These are phyloP conservation scores for Debaryomyces fabryi DNA, from an alignment of 1,139 yeast genomes.

Conservation along the genomic window DNA sequence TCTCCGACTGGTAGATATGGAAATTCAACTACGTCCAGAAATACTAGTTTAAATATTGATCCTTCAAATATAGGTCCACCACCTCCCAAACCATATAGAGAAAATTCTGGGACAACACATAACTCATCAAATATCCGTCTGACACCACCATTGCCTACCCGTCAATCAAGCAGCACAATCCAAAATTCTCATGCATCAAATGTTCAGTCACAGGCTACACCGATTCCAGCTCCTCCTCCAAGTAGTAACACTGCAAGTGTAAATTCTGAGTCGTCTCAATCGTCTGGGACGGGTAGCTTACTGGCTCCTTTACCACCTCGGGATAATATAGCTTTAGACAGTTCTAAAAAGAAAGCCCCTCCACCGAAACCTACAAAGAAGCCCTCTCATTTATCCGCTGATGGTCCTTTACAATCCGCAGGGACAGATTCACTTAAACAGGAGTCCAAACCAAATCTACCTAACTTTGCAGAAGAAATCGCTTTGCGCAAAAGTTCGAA, in stretches of 20 bases:
- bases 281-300: neutral
- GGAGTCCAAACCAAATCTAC: constrained; percentile 8
- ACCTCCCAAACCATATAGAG: constrained; percentile 10
- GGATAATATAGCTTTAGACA: neutral
- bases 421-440: constrained; percentile 12
- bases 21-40: constrained; percentile 11
- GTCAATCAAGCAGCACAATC: neutral
- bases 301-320: neutral
- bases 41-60: constrained; percentile 29
- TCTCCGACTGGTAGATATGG: neutral
- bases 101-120: neutral
- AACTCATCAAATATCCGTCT: neutral
- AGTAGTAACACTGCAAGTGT: neutral
- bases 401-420: neutral
- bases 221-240: constrained; percentile 2
- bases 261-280: neutral
- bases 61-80: constrained; percentile 26
- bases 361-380: constrained; percentile 47
- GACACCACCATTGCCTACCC: constrained; percentile 1
- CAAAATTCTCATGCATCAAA: neutral
- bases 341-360: constrained; percentile 28
- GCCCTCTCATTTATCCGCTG: constrained; percentile 13
- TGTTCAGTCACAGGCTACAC: neutral
- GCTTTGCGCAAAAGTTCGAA: neutral
- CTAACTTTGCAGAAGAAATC: constrained; percentile 30